Evolutionary conservation across 192 early-diverging fungal genomes (phyloP), one percentile per base, ranked within the genome.

Genomic region (Chytriomyces hyalinus): DNA sequence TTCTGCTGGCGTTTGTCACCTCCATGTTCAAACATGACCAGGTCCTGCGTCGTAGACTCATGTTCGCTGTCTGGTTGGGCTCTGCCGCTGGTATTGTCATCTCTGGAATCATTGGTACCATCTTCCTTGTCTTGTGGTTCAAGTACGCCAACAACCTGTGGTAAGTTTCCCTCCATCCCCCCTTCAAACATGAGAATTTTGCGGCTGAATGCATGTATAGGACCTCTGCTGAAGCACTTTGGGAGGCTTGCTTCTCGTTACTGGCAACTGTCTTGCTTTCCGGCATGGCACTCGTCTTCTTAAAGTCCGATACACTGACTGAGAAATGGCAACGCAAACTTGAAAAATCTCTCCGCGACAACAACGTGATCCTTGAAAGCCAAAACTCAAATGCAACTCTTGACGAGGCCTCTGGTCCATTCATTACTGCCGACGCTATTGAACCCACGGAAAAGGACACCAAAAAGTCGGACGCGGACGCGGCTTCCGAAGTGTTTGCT

Each of bases 191-290:
- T 15, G 49, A 48, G 22, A 44, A 20, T 26, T 22, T 73, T 6
- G 26, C 1, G 67, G 3, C 13, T 47, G 36, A 69, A 28, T 48
- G 9, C 47, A 69, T 36, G 24, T 11, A 53, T 11, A 53, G n/a
- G 11, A 26, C 67, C 13, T 50, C 67, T 48, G 20, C 22, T 20
- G 95, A 97, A 68, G 73, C 86, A 65, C 74, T 95, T 22, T 95
- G 92, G 92, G 95, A 98, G 85, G 96, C 92, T 57, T 84, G 89
- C 10, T 94, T 98, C 68, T 86, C 85, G 8, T 82, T 95, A 51
- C 86, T 98, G 63, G 94, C 95, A 28, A 80, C 81, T 0, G 13
- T 95, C 28, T 83, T 96, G 83, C 92, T 96, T 65, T 92, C 92
- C 1, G 62, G 84, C 17, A 95, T 96, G 93, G 91, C 91, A 17